Conservation (phyloP, 768 basidiomycete species). For the Termitomyces sp. region DNA sequence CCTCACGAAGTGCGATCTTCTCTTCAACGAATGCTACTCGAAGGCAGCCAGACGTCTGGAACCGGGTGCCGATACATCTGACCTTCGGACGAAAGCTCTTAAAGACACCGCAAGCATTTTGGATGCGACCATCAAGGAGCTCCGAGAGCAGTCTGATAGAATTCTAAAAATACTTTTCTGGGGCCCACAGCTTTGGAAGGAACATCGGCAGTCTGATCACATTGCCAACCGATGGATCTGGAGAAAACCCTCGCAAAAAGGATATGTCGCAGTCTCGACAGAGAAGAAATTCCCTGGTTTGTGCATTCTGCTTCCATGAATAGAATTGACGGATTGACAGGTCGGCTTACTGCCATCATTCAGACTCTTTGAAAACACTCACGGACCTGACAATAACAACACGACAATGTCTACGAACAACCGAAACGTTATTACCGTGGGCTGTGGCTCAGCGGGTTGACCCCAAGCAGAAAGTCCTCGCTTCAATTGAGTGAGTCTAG, state of each 20-base stretch:
- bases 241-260: neutral
- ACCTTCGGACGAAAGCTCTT: neutral
- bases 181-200: too few relatives aligned
- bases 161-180: neutral
- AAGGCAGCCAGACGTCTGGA: neutral
- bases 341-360: too few relatives aligned
- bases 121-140: neutral
- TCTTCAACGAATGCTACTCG: neutral
- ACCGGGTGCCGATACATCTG: neutral
- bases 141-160: neutral
- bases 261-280: neutral
- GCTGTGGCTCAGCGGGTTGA: constrained; percentile 4
- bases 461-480: neutral
- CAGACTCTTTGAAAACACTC: neutral
- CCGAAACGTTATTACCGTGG: neutral
- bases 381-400: neutral
- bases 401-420: neutral
- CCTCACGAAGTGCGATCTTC: neutral
- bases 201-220: neutral
- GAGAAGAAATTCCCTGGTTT: neutral
- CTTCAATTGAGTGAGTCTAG: neutral
- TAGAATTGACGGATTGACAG: neutral
- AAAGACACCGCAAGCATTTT: neutral
- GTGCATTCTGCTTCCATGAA: neutral
- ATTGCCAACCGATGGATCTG: neutral